These are phyloP conservation scores for Penicillium soppii DNA, from an alignment of 495 filamentous ascomycete species.

Conservation along the genomic window DNA sequence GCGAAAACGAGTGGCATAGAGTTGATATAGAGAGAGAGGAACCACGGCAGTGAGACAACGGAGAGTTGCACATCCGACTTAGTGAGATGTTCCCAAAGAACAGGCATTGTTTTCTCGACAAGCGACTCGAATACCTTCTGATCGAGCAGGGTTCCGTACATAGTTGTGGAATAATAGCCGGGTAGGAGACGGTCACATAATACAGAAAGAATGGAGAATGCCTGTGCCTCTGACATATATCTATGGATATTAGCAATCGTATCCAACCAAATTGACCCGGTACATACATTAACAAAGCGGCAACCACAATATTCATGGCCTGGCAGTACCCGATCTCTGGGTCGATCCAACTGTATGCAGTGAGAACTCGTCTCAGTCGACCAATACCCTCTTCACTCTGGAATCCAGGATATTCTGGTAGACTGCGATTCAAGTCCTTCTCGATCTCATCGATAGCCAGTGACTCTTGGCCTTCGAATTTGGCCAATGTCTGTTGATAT, in stretches of 20 bases:
- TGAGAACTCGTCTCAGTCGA: conserved; percentile 82
- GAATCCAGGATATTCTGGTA: conserved; percentile 96
- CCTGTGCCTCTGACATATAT: conserved; percentile 96
- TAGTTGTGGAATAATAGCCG: conserved; percentile 96
- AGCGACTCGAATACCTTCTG: conserved; percentile 96
- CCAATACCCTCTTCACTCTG: conserved; percentile 96
- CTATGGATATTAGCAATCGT: conserved; percentile 38
- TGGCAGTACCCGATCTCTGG: conserved; percentile 96
- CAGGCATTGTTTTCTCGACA: conserved; percentile 97
- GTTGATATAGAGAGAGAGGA: conserved; percentile 97
- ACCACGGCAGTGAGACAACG: conserved; percentile 96
- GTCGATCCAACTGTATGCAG: conserved; percentile 95
- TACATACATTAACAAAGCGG: conserved; percentile 80
- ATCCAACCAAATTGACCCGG: not conserved
- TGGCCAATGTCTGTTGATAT: conserved; percentile 78
- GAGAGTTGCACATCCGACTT: conserved; percentile 98
- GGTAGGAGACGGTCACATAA: conserved; percentile 91
- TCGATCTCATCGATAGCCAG: conserved; percentile 98
- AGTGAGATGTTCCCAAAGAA: conserved; percentile 94
- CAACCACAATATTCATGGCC: conserved; percentile 99
- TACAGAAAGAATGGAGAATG: conserved; percentile 89
- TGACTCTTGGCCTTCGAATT: conserved; percentile 79
- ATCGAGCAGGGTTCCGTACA: conserved; percentile 97
- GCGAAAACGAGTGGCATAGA: conserved; percentile 98
- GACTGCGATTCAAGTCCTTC: conserved; percentile 92